phyloP scores from a whole-genome alignment of 225 moss, liverwort and hornwort species.

The Climacium dendroides region DNA sequence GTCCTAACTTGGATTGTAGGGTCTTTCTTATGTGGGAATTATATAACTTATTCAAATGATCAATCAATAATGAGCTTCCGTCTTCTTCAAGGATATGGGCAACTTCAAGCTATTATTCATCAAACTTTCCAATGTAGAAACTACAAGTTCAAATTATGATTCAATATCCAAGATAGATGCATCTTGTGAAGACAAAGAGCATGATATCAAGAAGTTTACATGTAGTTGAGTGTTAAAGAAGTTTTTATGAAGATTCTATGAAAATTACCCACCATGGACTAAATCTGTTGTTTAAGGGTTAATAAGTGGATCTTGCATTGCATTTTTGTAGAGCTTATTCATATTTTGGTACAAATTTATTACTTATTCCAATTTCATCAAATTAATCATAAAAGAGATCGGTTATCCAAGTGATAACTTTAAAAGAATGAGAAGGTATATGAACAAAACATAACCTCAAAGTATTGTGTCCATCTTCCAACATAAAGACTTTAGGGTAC shows the following conservation, averaged over 20 bases:
- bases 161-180: not conserved
- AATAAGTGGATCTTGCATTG: not conserved
- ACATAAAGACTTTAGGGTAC: not conserved
- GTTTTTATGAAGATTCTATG: not conserved
- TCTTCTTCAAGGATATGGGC: accelerated
- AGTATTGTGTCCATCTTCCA: not conserved
- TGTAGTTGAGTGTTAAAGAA: not conserved
- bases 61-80: not conserved
- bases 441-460: not conserved
- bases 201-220: not conserved
- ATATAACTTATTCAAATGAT: not conserved
- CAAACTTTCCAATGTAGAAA: not conserved
- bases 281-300: not conserved
- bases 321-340: not conserved
- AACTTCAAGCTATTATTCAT: not conserved
- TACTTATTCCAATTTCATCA: not conserved
- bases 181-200: not conserved
- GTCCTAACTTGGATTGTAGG: accelerated
- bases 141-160: not conserved
- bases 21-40: not conserved
- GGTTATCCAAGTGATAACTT: no score
- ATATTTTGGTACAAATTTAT: not conserved
- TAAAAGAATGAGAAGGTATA: not conserved
- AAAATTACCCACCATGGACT: accelerated
- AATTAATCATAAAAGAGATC: not conserved